These are phyloP conservation scores for Abrus pulchellus DNA, from an alignment of 306 rosid species.

Conservation along the genomic window DNA sequence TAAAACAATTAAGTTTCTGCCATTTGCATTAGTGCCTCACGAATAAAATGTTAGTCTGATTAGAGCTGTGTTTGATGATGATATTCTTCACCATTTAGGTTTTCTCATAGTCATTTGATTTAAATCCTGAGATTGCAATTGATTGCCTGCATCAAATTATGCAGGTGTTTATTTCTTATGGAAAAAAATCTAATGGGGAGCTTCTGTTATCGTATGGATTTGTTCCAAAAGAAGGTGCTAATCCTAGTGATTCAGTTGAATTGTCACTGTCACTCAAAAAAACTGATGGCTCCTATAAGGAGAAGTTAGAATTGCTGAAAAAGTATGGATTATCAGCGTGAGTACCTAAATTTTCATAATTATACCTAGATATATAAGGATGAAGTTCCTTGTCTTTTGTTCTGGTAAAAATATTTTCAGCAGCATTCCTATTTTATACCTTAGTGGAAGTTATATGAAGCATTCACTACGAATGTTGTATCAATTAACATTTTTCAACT, in stretches of 20 bases:
- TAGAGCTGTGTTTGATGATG: slow-evolving; percentile 27
- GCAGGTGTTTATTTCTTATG: slow-evolving; percentile 96
- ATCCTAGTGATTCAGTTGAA: slow-evolving; percentile 93
- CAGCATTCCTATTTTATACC: slow-evolving; percentile 9
- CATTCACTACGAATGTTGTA: neutral
- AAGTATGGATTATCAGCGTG: slow-evolving; percentile 78
- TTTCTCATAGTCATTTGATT: neutral
- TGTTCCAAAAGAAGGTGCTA: slow-evolving; percentile 93
- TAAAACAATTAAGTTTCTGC: slow-evolving; percentile 13
- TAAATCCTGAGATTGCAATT: slow-evolving; percentile 35
- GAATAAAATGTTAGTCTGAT: slow-evolving; percentile 1
- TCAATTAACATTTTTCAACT: neutral
- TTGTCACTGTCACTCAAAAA: slow-evolving; percentile 73
- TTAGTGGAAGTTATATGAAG: neutral
- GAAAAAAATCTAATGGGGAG: slow-evolving; percentile 95
- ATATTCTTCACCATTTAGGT: slow-evolving; percentile 32
- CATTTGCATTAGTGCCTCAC: slow-evolving; percentile 25
- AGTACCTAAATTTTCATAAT: slow-evolving; percentile 47
- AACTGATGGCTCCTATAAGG: slow-evolving; percentile 75
- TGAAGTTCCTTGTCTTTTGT: slow-evolving; percentile 19
- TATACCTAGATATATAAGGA: slow-evolving; percentile 1
- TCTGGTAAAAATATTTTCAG: slow-evolving; percentile 5
- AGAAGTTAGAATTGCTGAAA: slow-evolving; percentile 76
- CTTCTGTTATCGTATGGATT: slow-evolving; percentile 90
- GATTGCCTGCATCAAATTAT: slow-evolving; percentile 47